Conservation (phyloP, 2,329 filamentous ascomycete genomes). For the Hymenoscyphus repandus region DNA sequence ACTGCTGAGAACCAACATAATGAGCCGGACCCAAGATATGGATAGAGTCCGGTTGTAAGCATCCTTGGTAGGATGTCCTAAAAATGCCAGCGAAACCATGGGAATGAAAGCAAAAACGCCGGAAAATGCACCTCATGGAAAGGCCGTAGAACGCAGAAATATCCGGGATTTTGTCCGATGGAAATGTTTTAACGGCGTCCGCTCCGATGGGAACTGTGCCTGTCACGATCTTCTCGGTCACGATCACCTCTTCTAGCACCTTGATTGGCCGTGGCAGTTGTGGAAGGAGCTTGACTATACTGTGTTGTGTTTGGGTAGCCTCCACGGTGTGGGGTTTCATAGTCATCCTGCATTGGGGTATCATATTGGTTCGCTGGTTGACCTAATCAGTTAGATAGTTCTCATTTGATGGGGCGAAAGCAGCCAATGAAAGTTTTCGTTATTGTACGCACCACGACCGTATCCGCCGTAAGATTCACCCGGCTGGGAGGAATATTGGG, state of each 20-base stretch:
- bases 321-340: slow-evolving; percentile 18
- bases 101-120: slow-evolving; percentile 26
- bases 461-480: slow-evolving; percentile 44
- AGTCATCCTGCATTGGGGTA: slow-evolving; percentile 21
- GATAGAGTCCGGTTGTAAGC: slow-evolving; percentile 8
- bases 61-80: slow-evolving; percentile 18
- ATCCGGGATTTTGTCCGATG: slow-evolving; percentile 14
- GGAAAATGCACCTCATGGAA: slow-evolving; percentile 20
- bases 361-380: slow-evolving; percentile 22
- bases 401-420: slow-evolving; percentile 15
- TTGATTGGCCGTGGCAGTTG: slow-evolving; percentile 22
- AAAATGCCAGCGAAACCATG: slow-evolving; percentile 20
- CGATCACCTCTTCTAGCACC: slow-evolving; percentile 23
- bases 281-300: slow-evolving; percentile 22
- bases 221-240: slow-evolving; percentile 18
- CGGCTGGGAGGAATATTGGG: slow-evolving; percentile 36
- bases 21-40: slow-evolving; percentile 3
- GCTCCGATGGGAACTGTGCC: slow-evolving; percentile 9
- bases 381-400: slow-evolving; percentile 31
- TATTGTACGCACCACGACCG: slow-evolving; percentile 54
- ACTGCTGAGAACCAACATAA: slow-evolving; percentile 13
- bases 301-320: slow-evolving; percentile 5
- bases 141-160: slow-evolving; percentile 17
- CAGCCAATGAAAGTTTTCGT: slow-evolving; percentile 19
- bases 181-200: slow-evolving; percentile 17